These are phyloP conservation scores for Starmerella sp. DNA, from an alignment of 805 yeast species.

Conservation along the genomic window DNA sequence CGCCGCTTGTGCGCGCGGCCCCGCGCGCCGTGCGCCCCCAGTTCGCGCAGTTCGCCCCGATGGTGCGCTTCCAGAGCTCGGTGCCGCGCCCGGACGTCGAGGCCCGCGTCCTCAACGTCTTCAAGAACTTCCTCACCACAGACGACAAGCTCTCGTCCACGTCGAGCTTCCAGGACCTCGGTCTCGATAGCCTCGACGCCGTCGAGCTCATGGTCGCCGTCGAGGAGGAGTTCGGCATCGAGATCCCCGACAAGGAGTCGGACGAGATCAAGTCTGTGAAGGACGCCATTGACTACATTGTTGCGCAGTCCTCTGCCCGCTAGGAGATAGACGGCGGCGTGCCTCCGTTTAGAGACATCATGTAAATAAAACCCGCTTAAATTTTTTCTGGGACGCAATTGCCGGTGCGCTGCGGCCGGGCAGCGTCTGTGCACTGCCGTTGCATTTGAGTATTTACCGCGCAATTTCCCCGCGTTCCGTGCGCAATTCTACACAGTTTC, in stretches of 20 bases:
- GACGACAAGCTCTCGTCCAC: slow-evolving; percentile 30
- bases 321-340: slow-evolving; percentile 7
- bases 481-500: no score
- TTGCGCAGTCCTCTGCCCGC: slow-evolving; percentile 39
- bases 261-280: slow-evolving; percentile 89
- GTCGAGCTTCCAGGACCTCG: slow-evolving; percentile 44
- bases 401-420: no score
- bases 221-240: slow-evolving; percentile 69
- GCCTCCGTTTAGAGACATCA: not conserved
- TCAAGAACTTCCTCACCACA: slow-evolving; percentile 31
- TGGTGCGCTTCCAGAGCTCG: slow-evolving; percentile 24
- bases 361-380: not conserved
- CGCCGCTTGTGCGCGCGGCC: slow-evolving; percentile 14
- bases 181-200: slow-evolving; percentile 87
- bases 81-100: slow-evolving; percentile 70
- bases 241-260: slow-evolving; percentile 52
- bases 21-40: slow-evolving; percentile 11
- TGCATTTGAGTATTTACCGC: no score
- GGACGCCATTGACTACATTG: slow-evolving; percentile 82
- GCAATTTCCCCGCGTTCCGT: no score
- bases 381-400: no score
- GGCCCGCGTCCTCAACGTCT: slow-evolving; percentile 68
- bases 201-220: slow-evolving; percentile 93
- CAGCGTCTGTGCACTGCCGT: no score
- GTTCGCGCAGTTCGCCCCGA: slow-evolving; percentile 15